A percentile compares a stretch with the other conserved stretches of the same genome.
Evolutionary conservation across 768 basidiomycete genomes (phyloP).

Genomic region (Gloeophyllum trabeum): DNA sequence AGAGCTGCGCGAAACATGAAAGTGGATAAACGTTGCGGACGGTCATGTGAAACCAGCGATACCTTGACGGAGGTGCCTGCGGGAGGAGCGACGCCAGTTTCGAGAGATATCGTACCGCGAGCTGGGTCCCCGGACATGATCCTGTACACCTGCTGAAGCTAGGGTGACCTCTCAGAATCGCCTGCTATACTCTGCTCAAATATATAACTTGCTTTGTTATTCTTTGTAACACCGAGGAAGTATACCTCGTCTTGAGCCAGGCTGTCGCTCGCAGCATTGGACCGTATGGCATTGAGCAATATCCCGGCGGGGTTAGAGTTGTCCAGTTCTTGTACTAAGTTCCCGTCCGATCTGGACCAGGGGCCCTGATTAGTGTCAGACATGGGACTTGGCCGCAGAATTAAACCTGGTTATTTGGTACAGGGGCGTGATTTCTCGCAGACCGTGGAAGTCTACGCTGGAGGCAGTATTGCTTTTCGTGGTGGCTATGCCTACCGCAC

Average conservation of each 20-base stretch:
- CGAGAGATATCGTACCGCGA: conserved; percentile 54
- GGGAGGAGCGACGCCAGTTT: conserved; percentile 36
- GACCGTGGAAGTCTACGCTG: conserved; percentile 21
- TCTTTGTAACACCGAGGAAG: conserved; percentile 34
- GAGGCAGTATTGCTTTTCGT: conserved; percentile 8
- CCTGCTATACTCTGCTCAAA: too few relatives aligned
- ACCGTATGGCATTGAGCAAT: conserved; percentile 41
- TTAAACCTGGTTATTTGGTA: conserved; percentile 46
- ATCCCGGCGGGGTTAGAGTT: conserved; percentile 47
- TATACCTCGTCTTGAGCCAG: conserved; percentile 42
- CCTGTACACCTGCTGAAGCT: conserved; percentile 38
- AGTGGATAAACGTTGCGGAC: background rate
- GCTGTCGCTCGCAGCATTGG: conserved; percentile 18
- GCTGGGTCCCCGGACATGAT: conserved; percentile 67
- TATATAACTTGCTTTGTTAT: conserved; percentile 11
- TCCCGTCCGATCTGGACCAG: conserved; percentile 54
- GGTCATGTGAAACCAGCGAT: conserved; percentile 15
- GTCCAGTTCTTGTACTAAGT: conserved; percentile 53
- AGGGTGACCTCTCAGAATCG: too few relatives aligned
- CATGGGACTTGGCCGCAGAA: background rate
- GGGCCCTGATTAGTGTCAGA: background rate
- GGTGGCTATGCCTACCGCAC: conserved; percentile 58
- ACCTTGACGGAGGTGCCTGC: conserved; percentile 42
- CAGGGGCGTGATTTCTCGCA: conserved; percentile 29
- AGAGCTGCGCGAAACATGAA: background rate